These are phyloP conservation scores for Populus pruinosa DNA, from an alignment of 345 rosid genomes.

Conservation along the genomic window DNA sequence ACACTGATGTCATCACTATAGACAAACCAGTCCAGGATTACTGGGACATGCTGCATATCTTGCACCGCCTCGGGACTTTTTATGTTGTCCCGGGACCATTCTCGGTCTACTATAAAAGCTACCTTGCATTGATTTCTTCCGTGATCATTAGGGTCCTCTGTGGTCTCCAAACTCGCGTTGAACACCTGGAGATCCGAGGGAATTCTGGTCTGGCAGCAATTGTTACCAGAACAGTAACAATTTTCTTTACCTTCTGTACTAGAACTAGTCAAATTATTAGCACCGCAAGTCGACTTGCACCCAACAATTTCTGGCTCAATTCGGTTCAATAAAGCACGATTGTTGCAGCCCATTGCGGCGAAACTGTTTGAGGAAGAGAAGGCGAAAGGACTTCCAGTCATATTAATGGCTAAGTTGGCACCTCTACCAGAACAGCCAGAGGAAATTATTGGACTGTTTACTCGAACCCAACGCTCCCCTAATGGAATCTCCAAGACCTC, in stretches of 20 bases:
- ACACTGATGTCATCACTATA: too few species aligned
- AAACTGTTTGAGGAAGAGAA: neutral
- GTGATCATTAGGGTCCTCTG: neutral
- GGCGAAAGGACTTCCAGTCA: slow-evolving; percentile 2
- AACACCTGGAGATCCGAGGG: neutral
- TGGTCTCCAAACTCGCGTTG: neutral
- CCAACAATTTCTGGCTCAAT: neutral
- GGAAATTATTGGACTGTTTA: neutral
- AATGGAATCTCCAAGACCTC: neutral
- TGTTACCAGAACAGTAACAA: neutral
- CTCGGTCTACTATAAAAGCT: neutral
- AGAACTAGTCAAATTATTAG: too few species aligned
- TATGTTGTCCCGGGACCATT: neutral
- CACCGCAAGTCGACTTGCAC: neutral
- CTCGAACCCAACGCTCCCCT: too few species aligned
- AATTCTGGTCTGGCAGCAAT: neutral
- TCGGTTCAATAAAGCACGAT: neutral
- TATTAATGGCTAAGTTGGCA: neutral
- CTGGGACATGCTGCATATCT: neutral
- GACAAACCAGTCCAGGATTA: neutral
- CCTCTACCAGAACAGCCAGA: neutral
- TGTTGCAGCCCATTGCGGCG: slow-evolving; percentile 11
- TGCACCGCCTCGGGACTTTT: neutral
- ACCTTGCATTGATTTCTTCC: neutral
- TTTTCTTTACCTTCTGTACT: too few species aligned